phyloP scores from a whole-genome alignment of 345 rosid genomes.

The Lepidium didymum region DNA sequence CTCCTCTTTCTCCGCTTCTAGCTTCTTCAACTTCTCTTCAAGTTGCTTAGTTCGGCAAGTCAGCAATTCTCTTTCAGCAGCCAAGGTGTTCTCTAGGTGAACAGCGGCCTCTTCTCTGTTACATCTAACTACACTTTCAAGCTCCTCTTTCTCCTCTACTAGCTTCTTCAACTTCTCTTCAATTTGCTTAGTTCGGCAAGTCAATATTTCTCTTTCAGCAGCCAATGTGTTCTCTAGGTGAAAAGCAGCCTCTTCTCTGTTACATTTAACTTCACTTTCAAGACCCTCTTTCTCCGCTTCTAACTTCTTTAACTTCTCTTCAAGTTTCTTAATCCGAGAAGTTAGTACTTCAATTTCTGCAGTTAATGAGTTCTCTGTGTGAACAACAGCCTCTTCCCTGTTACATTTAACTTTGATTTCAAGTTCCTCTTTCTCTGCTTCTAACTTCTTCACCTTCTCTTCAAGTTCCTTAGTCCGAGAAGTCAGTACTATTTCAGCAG shows the following conservation, averaged over 20 bases:
- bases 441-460: constrained; percentile 33
- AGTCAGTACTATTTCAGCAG: constrained; percentile 36
- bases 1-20: constrained; percentile 35
- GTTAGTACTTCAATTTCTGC: constrained; percentile 41
- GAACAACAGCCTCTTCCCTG: constrained; percentile 17
- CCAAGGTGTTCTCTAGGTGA: constrained; percentile 26
- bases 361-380: constrained; percentile 30
- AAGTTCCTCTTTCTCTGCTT: constrained; percentile 35
- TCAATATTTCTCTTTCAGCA: constrained; percentile 41
- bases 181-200: constrained; percentile 26
- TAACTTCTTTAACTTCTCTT: constrained; percentile 35
- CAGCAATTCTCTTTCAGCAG: constrained; percentile 42
- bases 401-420: constrained; percentile 25
- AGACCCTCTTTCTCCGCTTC: constrained; percentile 34
- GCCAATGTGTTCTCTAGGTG: constrained; percentile 30
- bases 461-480: constrained; percentile 32
- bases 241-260: constrained; percentile 20
- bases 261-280: constrained; percentile 26
- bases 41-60: constrained; percentile 29
- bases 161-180: constrained; percentile 36
- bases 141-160: constrained; percentile 30
- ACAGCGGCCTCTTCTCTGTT: constrained; percentile 20
- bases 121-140: constrained; percentile 29
- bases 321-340: constrained; percentile 28
- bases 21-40: constrained; percentile 36